Conservation (phyloP, 352 stramenopile genomes). For the Globisporangium paddicum region DNA sequence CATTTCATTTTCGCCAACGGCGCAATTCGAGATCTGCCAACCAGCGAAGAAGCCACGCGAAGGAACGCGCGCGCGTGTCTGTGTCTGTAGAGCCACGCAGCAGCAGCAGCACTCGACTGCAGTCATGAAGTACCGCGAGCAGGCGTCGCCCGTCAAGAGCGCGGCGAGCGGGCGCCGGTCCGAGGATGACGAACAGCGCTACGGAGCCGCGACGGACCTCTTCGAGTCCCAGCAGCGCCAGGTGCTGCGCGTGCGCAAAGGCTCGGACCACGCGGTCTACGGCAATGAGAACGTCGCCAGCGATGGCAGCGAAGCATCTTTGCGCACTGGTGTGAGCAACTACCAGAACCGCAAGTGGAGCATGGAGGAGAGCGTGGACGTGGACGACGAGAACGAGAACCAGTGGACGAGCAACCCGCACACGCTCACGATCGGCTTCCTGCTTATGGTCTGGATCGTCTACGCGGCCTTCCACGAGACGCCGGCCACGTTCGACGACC, state of each 20-base stretch:
- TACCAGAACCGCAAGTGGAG: conserved; percentile 84
- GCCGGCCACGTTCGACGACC: conserved; percentile 28
- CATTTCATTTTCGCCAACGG: conserved; percentile 3
- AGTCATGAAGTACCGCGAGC: conserved; percentile 1
- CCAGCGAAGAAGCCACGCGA: neutral
- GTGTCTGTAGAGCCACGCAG: no score
- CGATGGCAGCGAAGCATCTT: no score
- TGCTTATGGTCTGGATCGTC: conserved; percentile 84
- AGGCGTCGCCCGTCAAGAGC: neutral
- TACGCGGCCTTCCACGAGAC: conserved; percentile 77
- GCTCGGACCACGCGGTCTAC: conserved; percentile 52
- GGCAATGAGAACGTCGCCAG: conserved; percentile 41
- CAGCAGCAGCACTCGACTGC: no score
- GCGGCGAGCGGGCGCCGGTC: neutral
- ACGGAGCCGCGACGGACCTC: conserved; percentile 13
- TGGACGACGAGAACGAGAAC: conserved; percentile 70
- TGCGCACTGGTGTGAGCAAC: no score
- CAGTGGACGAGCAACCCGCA: conserved; percentile 83
- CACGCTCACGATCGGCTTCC: conserved; percentile 70
- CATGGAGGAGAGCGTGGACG: conserved; percentile 72
- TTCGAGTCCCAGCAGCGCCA: conserved; percentile 45
- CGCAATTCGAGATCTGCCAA: neutral
- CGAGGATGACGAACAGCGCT: conserved; percentile 12
- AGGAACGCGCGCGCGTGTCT: neutral
- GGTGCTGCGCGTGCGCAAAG: conserved; percentile 61